Base-by-base conservation (phyloP, 257 asterid species). In the Cinchona pubescens region DNA sequence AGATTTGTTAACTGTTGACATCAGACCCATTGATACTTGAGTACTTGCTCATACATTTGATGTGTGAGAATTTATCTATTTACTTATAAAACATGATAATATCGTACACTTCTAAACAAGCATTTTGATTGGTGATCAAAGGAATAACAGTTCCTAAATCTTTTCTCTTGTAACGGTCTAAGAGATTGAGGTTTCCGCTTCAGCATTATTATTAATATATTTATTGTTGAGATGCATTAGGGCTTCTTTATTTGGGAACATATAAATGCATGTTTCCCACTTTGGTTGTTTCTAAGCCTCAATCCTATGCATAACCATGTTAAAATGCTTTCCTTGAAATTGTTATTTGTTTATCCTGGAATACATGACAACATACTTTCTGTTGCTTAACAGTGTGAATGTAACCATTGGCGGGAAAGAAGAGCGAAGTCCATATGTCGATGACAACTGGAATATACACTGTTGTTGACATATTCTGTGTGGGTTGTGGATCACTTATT, bases 371-470 rank as follows among this genome's bases (percentile, higher is more conserved):
- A 71, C 58, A 64, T 77, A 55, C 23, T 32, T 71, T 68, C 45
- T 78, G 76, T 35, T 45, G 60, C 45, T 56, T 86, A 75, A 67
- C 69, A 91, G 98, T 32, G 97, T 90, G 80, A 93, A 91, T 77
- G 88, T 93, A 29, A 87, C 90, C 1, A 13, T 68, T 46, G 97
- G 97, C 78, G 90, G 86, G 78, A 85, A 79, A 84, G 98, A 88
- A 85, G 90, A 87, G 10, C 84, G 96, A 72, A 70, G n/a, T n/a
- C n/a, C n/a, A n/a, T n/a, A n/a, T n/a, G n/a, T n/a, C 83, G 90
- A 90, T 91, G 97, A 84, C 86, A 69, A 93, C 97, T 45, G 97
- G 98, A 71, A 37, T 85, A 88, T 96, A 93, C 82, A 88, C 90
- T 23, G 97, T 93, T 9, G 93, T 75, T 27, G 98, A 93, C 88